Conservation (phyloP, 78 protist genomes). For the Dictyostelium brefeldianum region DNA sequence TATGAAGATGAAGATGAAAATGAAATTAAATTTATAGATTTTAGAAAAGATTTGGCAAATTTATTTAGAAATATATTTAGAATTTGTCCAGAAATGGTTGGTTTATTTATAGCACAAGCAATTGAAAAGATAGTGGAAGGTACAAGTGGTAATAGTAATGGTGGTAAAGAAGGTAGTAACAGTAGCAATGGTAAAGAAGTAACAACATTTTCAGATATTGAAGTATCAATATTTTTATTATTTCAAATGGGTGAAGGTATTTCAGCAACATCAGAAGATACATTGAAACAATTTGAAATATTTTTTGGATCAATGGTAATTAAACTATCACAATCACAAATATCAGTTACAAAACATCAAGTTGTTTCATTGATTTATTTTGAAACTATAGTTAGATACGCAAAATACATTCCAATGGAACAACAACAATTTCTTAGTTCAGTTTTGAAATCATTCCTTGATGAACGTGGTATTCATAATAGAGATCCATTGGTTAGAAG, state of each 20-base stretch:
- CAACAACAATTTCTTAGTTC: background rate
- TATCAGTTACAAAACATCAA: slow-evolving; percentile 39
- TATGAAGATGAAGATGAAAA: slow-evolving; percentile 35
- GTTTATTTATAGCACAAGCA: slow-evolving; percentile 9
- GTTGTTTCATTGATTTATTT: slow-evolving; percentile 57
- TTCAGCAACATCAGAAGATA: slow-evolving; percentile 46
- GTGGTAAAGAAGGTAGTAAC: background rate
- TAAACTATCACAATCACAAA: background rate
- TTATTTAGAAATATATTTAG: slow-evolving; percentile 77
- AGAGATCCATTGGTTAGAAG: slow-evolving; percentile 60
- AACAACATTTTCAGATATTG: slow-evolving; percentile 39
- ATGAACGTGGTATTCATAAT: slow-evolving; percentile 50
- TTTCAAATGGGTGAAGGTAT: slow-evolving; percentile 80
- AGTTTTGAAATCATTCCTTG: slow-evolving; percentile 44
- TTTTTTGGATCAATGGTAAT: slow-evolving; percentile 57
- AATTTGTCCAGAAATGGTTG: slow-evolving; percentile 77
- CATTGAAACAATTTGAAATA: slow-evolving; percentile 38
- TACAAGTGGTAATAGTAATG: background rate
- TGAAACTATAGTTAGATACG: slow-evolving; percentile 66
- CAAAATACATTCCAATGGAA: slow-evolving; percentile 47
- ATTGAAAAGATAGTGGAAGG: slow-evolving; percentile 13
- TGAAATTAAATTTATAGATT: slow-evolving; percentile 44
- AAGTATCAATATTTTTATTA: slow-evolving; percentile 44
- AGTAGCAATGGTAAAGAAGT: background rate
- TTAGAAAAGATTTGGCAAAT: slow-evolving; percentile 37